Base-by-base conservation (phyloP, 352 stramenopile species). In the Globisporangium cystogenes region DNA sequence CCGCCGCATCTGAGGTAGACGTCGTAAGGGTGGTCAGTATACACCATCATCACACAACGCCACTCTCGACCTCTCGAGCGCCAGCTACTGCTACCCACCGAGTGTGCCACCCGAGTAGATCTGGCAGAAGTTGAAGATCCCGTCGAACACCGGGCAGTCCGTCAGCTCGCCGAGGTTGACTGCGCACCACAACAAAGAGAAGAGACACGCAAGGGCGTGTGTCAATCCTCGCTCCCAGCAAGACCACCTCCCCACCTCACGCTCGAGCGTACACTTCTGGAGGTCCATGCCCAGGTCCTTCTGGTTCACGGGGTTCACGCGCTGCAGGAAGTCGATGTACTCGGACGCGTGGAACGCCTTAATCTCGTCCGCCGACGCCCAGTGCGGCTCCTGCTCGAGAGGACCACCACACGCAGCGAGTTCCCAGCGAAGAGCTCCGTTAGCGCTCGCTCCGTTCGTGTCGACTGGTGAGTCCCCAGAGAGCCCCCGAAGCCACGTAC, bases 141-240 rank as follows among this genome's bases (percentile, higher is more conserved):
- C 97, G 70, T 99, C 96, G 67, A 99, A 99, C 12, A 99, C 90
- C 0, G 97, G 97, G 73, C 97, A 99, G 74, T 99, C 97, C 8
- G 93, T 98, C 49, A 91, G 83, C 60, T 99, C 96, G 8, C 96
- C 96, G 26, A 98, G 78, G 67, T 98, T 98, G 74, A 98, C 97
- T 95, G 53, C 12, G 26, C 12, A 26, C 1, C 15, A 21, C 31
- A 11, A 18, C 1, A 3, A n/a, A 37, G 36, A 47, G 18, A 41
- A 5, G n/a, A 10, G 7, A n/a, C 18, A 14, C 12, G 7, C 18
- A 23, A 3, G 39, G 16, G 10, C 10, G 35, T 29, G 35, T 4
- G 39, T 44, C 39, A 44, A 14, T 23, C 39, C 26, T 29, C 26
- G 3, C 26, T 29, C 26, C 26, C n/a, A n/a, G n/a, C n/a, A n/a